Evolutionary conservation across 805 yeast genomes (phyloP).

Genomic region (Sugiyamaella marilandica): DNA sequence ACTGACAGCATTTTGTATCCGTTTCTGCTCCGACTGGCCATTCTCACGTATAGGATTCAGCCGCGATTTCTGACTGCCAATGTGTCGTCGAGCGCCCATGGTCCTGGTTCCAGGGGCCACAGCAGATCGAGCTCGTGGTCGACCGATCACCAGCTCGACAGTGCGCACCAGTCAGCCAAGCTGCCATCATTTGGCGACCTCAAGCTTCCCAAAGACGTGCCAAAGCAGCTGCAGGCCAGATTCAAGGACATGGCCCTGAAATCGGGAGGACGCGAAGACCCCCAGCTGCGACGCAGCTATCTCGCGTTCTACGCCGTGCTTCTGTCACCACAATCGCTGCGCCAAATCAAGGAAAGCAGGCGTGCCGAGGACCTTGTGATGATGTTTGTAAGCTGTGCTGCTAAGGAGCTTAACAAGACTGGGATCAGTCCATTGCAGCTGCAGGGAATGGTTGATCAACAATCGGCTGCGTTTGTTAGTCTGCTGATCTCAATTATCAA

Average conservation of each 20-base stretch:
- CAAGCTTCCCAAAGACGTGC: slow-evolving; percentile 29
- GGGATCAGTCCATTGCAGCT: slow-evolving; percentile 37
- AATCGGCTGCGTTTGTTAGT: slow-evolving; percentile 29
- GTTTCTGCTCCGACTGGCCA: slow-evolving; percentile 48
- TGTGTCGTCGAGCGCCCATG: neutral
- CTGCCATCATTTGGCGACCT: slow-evolving; percentile 23
- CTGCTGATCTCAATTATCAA: slow-evolving; percentile 24
- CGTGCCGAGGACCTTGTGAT: slow-evolving; percentile 33
- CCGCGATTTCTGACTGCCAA: slow-evolving; percentile 50
- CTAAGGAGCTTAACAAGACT: slow-evolving; percentile 27
- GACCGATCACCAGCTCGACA: neutral
- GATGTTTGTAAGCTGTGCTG: slow-evolving; percentile 31
- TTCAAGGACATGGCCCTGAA: slow-evolving; percentile 30
- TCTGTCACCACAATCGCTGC: slow-evolving; percentile 43
- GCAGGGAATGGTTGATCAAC: slow-evolving; percentile 24
- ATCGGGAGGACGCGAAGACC: slow-evolving; percentile 29
- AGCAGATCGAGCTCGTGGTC: neutral
- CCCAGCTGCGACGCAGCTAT: slow-evolving; percentile 51
- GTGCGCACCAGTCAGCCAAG: neutral
- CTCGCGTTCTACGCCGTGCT: slow-evolving; percentile 60
- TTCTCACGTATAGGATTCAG: slow-evolving; percentile 59
- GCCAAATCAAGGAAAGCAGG: slow-evolving; percentile 33
- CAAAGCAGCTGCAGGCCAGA: slow-evolving; percentile 31
- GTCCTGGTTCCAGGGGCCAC: slow-evolving; percentile 3
- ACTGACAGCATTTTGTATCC: slow-evolving; percentile 39